Conservation (phyloP, 495 filamentous ascomycete species). For the Annulohypoxylon nitens region DNA sequence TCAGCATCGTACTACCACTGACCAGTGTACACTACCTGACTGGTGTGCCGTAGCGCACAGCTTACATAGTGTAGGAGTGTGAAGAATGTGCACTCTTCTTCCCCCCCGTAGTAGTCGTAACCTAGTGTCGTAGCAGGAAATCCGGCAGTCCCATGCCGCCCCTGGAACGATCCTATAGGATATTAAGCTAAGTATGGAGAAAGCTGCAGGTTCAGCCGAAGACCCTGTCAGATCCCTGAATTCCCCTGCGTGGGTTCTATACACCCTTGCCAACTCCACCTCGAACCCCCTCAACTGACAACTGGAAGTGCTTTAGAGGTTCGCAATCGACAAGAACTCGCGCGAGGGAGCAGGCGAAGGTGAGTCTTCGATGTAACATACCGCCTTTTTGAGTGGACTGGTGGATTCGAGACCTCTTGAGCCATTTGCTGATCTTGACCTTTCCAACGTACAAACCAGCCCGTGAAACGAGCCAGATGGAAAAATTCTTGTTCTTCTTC, state of each 20-base stretch:
- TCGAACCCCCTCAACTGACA: conserved; percentile 46
- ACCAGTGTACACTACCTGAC: neutral
- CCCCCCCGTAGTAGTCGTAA: conserved; percentile 29
- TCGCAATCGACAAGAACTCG: conserved; percentile 19
- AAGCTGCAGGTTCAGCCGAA: conserved; percentile 47
- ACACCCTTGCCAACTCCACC: conserved; percentile 41
- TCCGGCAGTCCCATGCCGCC: conserved; percentile 47
- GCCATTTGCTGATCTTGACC: conserved; percentile 43
- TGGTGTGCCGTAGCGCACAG: conserved; percentile 28
- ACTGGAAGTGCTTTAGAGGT: conserved; percentile 45
- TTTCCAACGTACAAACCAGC: conserved; percentile 40
- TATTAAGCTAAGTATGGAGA: conserved; percentile 49
- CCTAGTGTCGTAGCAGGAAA: conserved; percentile 45
- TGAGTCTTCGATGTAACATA: conserved; percentile 42
- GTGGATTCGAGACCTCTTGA: conserved; percentile 23
- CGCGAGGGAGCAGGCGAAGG: conserved; percentile 19
- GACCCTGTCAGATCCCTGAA: conserved; percentile 46
- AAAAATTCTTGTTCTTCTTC: conserved; percentile 7
- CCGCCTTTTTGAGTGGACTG: conserved; percentile 38
- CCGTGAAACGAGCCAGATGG: conserved; percentile 24
- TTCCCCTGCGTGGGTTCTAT: conserved; percentile 44
- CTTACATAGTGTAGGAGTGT: conserved; percentile 22
- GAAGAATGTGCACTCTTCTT: neutral
- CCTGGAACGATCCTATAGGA: conserved; percentile 41
- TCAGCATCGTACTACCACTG: conserved; percentile 10